phyloP scores from a whole-genome alignment of 2,329 filamentous ascomycete genomes.

The Seiridium unicorne region DNA sequence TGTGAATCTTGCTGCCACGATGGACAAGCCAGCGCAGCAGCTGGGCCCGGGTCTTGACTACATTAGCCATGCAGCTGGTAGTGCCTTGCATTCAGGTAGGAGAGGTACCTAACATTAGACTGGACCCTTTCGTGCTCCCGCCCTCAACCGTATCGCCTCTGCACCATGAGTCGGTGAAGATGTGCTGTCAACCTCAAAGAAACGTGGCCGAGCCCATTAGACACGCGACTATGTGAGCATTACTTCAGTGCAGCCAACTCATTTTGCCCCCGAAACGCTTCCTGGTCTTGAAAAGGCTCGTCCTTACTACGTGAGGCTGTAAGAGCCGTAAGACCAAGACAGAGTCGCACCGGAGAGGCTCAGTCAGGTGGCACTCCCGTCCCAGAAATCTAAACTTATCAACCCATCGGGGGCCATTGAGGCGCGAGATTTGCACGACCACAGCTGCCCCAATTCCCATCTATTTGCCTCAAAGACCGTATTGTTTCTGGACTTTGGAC shows the following conservation, averaged over 20 bases:
- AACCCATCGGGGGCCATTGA: background rate
- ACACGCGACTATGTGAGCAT: too few species aligned
- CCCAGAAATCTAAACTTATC: background rate
- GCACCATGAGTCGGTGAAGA: conserved; percentile 1
- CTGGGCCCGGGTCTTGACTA: too few species aligned
- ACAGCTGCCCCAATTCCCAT: too few species aligned
- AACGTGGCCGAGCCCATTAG: background rate
- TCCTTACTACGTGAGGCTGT: too few species aligned
- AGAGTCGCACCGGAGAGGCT: background rate
- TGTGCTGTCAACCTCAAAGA: background rate
- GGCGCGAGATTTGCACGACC: background rate
- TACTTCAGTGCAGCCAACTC: too few species aligned
- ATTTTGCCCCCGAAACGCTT: too few species aligned
- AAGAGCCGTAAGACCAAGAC: too few species aligned
- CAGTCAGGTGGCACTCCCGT: background rate
- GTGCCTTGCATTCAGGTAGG: background rate
- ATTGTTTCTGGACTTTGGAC: too few species aligned
- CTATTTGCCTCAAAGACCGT: too few species aligned
- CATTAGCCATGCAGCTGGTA: background rate
- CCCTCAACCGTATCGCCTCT: background rate
- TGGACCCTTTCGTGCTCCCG: background rate
- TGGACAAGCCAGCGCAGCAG: too few species aligned
- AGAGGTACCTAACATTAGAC: background rate
- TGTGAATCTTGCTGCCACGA: too few species aligned
- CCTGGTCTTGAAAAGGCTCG: too few species aligned